These are phyloP conservation scores for Hamamelis virginiana DNA, from an alignment of 164 flowering plant genomes.

Conservation along the genomic window DNA sequence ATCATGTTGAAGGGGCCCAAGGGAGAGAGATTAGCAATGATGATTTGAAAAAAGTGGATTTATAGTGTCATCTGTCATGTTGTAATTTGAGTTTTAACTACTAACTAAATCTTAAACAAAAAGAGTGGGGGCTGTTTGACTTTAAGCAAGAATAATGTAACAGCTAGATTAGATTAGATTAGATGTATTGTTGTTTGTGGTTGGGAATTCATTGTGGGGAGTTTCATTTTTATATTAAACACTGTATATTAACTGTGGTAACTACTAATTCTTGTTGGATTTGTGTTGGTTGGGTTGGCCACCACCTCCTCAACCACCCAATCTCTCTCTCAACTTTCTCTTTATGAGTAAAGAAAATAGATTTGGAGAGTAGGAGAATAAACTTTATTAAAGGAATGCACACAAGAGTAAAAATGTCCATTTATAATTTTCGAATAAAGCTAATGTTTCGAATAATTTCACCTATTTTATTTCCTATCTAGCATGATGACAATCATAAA, in stretches of 20 bases:
- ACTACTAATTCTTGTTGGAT: background rate
- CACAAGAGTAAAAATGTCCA: too few species aligned
- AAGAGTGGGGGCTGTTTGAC: background rate
- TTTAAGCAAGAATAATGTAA: background rate
- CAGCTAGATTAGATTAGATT: background rate
- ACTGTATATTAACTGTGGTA: background rate
- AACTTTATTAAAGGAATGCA: too few species aligned
- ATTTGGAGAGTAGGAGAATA: too few species aligned
- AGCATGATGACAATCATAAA: too few species aligned
- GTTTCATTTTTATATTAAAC: too few species aligned
- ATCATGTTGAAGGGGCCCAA: too few species aligned
- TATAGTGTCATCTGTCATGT: too few species aligned
- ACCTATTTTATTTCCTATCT: too few species aligned
- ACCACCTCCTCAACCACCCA: background rate
- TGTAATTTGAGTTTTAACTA: background rate
- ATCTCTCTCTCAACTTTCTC: background rate
- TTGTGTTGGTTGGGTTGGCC: conserved; percentile 1
- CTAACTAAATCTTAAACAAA: background rate
- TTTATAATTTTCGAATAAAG: too few species aligned
- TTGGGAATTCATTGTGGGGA: background rate
- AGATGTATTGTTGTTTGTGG: background rate
- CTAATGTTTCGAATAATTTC: too few species aligned
- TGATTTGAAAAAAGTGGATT: background rate
- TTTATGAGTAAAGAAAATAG: background rate
- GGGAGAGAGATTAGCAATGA: background rate